Percentiles rank a stretch among this genome's conserved stretches.
phyloP scores from a whole-genome alignment of 1,139 yeast genomes.

The Diutina catenulata region DNA sequence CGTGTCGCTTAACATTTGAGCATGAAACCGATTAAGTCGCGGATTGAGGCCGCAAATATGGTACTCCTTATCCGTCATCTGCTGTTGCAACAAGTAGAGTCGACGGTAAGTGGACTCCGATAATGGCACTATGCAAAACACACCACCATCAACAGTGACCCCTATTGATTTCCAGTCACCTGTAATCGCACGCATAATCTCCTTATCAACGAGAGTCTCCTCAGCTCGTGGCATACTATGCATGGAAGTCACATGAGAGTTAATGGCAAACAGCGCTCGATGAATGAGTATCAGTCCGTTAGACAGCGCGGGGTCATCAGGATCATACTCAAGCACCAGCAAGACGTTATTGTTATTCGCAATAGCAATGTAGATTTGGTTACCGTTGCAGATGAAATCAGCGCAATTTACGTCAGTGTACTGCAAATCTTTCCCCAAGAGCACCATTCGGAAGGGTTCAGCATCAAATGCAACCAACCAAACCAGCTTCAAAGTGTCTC shows the following conservation, averaged over 20 bases:
- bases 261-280: conserved; percentile 60
- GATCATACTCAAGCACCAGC: conserved; percentile 78
- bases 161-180: conserved; percentile 36
- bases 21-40: conserved; percentile 49
- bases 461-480: conserved; percentile 88
- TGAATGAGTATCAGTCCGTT: conserved; percentile 71
- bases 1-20: conserved; percentile 23
- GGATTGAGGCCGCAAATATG: conserved; percentile 81
- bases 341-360: conserved; percentile 64
- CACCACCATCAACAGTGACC: conserved; percentile 67
- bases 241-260: conserved; percentile 20
- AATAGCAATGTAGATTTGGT: conserved; percentile 52
- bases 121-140: conserved; percentile 66
- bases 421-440: conserved; percentile 65
- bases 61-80: conserved; percentile 61
- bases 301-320: conserved; percentile 76
- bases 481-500: conserved; percentile 72
- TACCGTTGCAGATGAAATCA: conserved; percentile 65
- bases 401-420: conserved; percentile 50
- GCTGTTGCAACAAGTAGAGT: conserved; percentile 79
- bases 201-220: too few relatives aligned
- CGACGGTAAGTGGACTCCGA: conserved; percentile 68
- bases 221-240: background rate
- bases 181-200: background rate
- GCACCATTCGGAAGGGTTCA: conserved; percentile 82